Conservation (phyloP, 1,284 basidiomycete genomes). For the Papiliotrema nemorosa region DNA sequence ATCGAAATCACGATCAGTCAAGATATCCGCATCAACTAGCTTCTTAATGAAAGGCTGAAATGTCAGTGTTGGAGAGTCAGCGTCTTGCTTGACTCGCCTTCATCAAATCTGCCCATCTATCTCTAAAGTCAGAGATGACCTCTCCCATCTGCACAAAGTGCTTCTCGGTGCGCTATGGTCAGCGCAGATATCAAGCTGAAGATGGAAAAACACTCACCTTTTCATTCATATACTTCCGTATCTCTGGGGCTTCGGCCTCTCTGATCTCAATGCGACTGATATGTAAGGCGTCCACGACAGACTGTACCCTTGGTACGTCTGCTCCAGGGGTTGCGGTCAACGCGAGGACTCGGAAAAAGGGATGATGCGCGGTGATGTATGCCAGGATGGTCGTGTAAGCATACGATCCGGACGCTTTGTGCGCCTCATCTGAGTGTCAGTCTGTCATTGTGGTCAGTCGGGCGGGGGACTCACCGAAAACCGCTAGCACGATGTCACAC, state of each 20-base stretch:
- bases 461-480: conserved; percentile 57
- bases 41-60: conserved; percentile 39
- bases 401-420: conserved; percentile 88
- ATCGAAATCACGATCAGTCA: too few species aligned
- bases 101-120: conserved; percentile 60
- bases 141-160: conserved; percentile 68
- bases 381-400: conserved; percentile 88
- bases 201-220: conserved; percentile 58
- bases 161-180: conserved; percentile 43
- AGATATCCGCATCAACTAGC: conserved; percentile 37
- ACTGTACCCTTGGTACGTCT: conserved; percentile 80
- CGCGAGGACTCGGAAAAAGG: conserved; percentile 87
- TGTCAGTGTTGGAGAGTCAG: conserved; percentile 1
- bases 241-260: conserved; percentile 84
- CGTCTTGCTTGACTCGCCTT: conserved; percentile 54
- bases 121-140: conserved; percentile 36
- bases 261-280: conserved; percentile 95
- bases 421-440: conserved; percentile 75
- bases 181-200: neutral
- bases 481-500: conserved; percentile 64
- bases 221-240: conserved; percentile 79
- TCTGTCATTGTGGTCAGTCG: neutral
- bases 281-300: conserved; percentile 90
- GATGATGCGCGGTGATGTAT: conserved; percentile 88
- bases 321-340: conserved; percentile 93